Evolutionary conservation across 1,284 basidiomycete species (phyloP).

Genomic region (Xerocomus amazonicus): DNA sequence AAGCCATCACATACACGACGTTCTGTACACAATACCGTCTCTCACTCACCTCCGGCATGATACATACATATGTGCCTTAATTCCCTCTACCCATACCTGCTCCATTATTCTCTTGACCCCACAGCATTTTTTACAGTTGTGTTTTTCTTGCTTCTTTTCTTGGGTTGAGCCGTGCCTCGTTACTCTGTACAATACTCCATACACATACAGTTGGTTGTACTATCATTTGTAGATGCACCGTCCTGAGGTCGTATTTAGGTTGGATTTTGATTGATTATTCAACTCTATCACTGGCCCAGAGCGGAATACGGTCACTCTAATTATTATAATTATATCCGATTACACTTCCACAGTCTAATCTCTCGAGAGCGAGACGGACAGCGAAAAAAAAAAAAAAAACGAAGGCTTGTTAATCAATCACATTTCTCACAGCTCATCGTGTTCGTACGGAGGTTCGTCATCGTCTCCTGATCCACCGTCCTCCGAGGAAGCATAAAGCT

Average conservation of each 20-base stretch:
- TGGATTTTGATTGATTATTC: not conserved
- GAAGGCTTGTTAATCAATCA: conserved; percentile 4
- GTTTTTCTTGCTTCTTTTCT: not conserved
- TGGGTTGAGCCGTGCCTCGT: not conserved
- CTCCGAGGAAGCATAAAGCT: conserved; percentile 62
- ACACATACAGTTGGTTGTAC: conserved; percentile 7
- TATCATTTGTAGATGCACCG: not conserved
- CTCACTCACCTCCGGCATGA: conserved; percentile 1
- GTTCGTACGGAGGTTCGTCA: conserved; percentile 54
- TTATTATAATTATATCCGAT: conserved; percentile 2
- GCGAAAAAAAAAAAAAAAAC: conserved; percentile 11
- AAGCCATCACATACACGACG: conserved; percentile 2
- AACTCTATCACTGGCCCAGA: conserved; percentile 3
- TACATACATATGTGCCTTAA: conserved; percentile 17
- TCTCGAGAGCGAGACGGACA: not conserved
- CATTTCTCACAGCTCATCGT: conserved; percentile 69
- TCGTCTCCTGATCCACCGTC: conserved; percentile 45
- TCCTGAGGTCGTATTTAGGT: no score
- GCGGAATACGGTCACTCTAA: conserved; percentile 13
- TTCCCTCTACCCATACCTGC: conserved; percentile 10
- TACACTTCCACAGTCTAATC: conserved; percentile 1
- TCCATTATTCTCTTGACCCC: conserved; percentile 6
- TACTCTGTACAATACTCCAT: conserved; percentile 10
- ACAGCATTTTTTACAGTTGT: not conserved
- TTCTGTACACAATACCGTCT: conserved; percentile 12